Base-by-base conservation (phyloP, 345 rosid species). In the Toxicodendron radicans region DNA sequence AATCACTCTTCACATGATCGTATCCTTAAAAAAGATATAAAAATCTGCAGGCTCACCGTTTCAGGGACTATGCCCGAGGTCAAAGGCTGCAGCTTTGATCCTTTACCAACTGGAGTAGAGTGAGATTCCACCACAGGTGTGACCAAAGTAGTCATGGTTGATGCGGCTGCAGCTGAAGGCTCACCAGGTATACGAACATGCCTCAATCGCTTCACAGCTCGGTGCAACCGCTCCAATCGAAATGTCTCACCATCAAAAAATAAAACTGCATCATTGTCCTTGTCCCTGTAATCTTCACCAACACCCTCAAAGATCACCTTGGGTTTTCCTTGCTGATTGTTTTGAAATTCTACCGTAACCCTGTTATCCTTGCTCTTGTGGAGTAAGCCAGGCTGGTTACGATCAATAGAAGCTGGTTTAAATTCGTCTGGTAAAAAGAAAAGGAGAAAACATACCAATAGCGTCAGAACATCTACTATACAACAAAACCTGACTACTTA, bases 341-440 rank as follows among this genome's bases (percentile, higher is more conserved):
- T 92, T 68, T 89, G 89, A 83, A 91, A 91, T 80, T 88, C 97
- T n/a, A 91, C 86, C 10, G 81, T 77, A 41, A 91, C 94, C 65
- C 87, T 78, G 70, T 87, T 90, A 38, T 91, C 95, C 78, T 80
- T 86, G n/a, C 83, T 84, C 85, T 84, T 88, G 66, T 79, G 90
- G 61, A 90, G 71, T 1, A 71, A 81, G 68, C 98, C 97, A 0
- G 87, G 86, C 80, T 87, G 84, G 35, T 41, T 86, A 78, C 81
- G 83, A 70, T 90, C 95, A 65, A 93, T 87, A 20, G 95, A 91
- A 10, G 97, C 95, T 1, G 97, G 98, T 82, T 88, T 90, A 78
- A 91, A 93, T 41, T 93, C 97, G 85, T 93, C 97, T 92, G 74
- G 12, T 48, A 71, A 64, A 70, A 30, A 0, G 10, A 72, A 53